Base-by-base conservation (phyloP, 257 asterid species). In the Fraxinus excelsior region DNA sequence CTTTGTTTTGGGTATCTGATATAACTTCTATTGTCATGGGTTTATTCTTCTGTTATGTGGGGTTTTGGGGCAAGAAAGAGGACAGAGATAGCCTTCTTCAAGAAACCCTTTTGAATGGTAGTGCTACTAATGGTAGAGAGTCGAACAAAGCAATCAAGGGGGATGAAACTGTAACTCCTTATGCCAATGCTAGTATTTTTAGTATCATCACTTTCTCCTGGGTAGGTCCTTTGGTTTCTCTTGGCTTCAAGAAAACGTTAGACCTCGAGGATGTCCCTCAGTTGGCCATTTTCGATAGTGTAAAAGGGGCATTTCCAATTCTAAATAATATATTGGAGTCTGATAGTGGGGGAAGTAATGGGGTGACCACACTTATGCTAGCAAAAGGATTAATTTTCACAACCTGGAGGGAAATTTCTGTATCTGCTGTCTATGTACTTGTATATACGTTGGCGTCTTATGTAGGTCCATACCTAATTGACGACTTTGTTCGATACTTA, bases 251-350 rank as follows among this genome's bases (percentile, higher is more conserved):
- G 79, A 95, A 81, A 81, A 76, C 89, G 0, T 72, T 95, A 84
- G 85, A 91, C 96, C 94, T 92, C 14, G 91, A 93, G 88, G 99
- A 95, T 86, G 90, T 93, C 71, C 99, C 99, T 86, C 97, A 93
- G 83, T 92, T 95, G 34, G 78, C 70, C 25, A 26, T 35, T 34
- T 44, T 80, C 1, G 97, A 94, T 76, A 90, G 87, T 66, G 91
- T 85, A 28, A 79, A 86, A 78, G 92, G 88, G 71, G 82, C 90
- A 11, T 90, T 84, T 67, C 97, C 95, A 19, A 67, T 88, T 70
- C 79, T 94, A 73, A 77, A 85, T 23, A 4, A 72, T 40, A 89
- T 84, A 82, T 70, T 94, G 58, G 91, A 84, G 81, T 80, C 85
- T 21, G 75, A 76, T 71, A n/a, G 82, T 38, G 83, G 81, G 7